Conservation (phyloP, 2,329 filamentous ascomycete species). For the Alternaria triticimaculans region DNA sequence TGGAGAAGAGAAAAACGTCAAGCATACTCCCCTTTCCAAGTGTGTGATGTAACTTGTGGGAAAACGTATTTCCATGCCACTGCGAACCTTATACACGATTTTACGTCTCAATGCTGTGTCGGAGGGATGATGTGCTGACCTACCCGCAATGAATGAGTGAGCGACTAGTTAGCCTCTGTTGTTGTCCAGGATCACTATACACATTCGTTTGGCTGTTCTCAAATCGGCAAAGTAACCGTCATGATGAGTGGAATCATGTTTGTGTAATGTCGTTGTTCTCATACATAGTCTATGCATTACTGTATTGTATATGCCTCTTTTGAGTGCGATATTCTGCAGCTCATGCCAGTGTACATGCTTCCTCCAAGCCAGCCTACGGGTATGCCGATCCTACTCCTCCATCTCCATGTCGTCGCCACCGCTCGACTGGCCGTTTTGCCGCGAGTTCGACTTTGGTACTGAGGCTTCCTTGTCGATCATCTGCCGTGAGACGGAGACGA, state of each 20-base stretch:
- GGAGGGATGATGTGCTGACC: background rate
- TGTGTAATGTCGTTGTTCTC: constrained; percentile 13
- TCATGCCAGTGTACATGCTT: background rate
- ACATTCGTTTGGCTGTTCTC: background rate
- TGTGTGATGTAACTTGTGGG: background rate
- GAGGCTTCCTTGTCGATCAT: constrained; percentile 99
- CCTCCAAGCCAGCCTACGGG: background rate
- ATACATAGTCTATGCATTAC: constrained; percentile 24
- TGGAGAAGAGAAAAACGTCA: background rate
- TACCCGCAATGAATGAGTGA: background rate
- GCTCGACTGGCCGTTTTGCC: constrained; percentile 36
- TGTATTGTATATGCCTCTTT: constrained; percentile 8
- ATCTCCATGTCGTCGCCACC: constrained; percentile 42
- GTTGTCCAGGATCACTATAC: background rate
- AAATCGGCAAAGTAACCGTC: background rate
- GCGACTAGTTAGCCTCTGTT: background rate
- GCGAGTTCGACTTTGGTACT: constrained; percentile 65
- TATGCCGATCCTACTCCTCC: constrained; percentile 9
- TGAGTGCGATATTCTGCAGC: background rate
- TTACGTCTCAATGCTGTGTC: background rate
- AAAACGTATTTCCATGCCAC: background rate
- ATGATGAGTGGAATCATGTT: background rate
- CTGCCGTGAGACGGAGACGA: constrained; percentile 95
- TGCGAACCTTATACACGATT: background rate
- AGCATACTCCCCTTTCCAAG: background rate